These are phyloP conservation scores for Fusarium subtropicale DNA, from an alignment of 2,329 filamentous ascomycete genomes.

Conservation along the genomic window DNA sequence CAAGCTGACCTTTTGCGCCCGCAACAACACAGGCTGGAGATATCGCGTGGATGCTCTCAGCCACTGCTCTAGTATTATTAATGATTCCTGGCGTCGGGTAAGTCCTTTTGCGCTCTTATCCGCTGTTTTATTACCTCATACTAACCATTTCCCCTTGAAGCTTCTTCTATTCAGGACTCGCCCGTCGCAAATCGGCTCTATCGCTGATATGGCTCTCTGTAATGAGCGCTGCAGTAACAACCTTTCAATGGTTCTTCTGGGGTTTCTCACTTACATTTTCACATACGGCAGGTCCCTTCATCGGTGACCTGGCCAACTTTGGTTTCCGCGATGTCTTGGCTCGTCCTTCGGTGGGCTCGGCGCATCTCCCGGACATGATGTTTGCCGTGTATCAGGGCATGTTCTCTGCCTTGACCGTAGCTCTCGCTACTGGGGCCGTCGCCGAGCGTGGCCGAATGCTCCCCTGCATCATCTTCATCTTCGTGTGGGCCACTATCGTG, in stretches of 20 bases:
- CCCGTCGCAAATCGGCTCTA: slow-evolving; percentile 87
- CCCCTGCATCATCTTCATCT: slow-evolving; percentile 91
- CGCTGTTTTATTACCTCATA: slow-evolving; percentile 7
- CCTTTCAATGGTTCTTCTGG: slow-evolving; percentile 97
- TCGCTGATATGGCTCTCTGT: slow-evolving; percentile 92
- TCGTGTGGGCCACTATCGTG: slow-evolving; percentile 88
- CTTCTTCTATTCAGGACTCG: slow-evolving; percentile 94
- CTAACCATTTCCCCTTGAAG: slow-evolving; percentile 47
- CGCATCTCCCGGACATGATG: slow-evolving; percentile 81
- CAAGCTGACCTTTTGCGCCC: slow-evolving; percentile 48
- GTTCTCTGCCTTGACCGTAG: slow-evolving; percentile 88
- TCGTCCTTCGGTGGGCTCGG: slow-evolving; percentile 78
- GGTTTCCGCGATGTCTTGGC: slow-evolving; percentile 82
- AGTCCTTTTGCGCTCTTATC: slow-evolving; percentile 14
- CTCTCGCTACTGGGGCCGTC: slow-evolving; percentile 84
- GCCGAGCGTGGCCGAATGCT: slow-evolving; percentile 90
- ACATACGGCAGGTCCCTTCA: slow-evolving; percentile 78
- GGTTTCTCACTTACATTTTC: slow-evolving; percentile 87
- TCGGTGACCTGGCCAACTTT: slow-evolving; percentile 83
- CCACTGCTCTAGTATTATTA: slow-evolving; percentile 84
- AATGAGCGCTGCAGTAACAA: slow-evolving; percentile 85
- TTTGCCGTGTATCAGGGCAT: slow-evolving; percentile 90
- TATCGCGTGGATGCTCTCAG: slow-evolving; percentile 84
- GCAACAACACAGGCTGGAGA: slow-evolving; percentile 70
- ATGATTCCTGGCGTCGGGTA: slow-evolving; percentile 92